phyloP scores from a whole-genome alignment of 2,329 filamentous ascomycete species.

The Raffaelea ambrosiae region DNA sequence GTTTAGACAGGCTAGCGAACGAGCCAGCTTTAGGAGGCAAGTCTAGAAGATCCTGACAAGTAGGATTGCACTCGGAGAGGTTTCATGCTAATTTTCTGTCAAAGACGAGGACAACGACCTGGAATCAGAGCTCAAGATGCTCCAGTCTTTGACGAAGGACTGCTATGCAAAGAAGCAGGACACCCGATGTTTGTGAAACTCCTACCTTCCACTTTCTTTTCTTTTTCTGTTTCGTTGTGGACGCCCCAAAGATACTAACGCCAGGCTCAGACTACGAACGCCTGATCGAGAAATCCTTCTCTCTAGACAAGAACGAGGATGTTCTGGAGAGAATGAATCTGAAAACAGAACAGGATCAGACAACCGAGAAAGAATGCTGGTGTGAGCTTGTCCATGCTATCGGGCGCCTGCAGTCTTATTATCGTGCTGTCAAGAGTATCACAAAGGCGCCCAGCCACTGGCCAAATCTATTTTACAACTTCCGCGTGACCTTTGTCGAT shows the following conservation, averaged over 20 bases:
- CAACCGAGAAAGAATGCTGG: constrained; percentile 6
- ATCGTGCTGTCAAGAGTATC: constrained; percentile 1
- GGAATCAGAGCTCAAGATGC: too few relatives aligned
- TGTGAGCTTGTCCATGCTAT: constrained; percentile 9
- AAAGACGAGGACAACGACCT: too few relatives aligned
- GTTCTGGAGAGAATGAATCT: neutral
- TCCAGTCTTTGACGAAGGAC: too few relatives aligned
- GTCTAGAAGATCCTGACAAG: too few relatives aligned
- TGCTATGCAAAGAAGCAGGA: too few relatives aligned
- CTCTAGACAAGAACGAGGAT: neutral
- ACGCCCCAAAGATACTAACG: neutral
- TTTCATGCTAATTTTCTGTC: too few relatives aligned
- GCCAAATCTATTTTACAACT: constrained; percentile 11
- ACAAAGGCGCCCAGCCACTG: constrained; percentile 3
- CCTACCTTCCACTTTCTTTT: neutral
- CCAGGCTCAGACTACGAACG: neutral
- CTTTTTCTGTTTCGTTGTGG: neutral
- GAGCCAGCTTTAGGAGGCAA: too few relatives aligned
- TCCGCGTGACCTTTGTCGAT: constrained; percentile 3
- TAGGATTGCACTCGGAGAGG: too few relatives aligned
- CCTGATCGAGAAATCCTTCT: neutral
- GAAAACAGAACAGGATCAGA: neutral
- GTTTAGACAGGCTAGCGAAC: too few relatives aligned
- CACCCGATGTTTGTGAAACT: too few relatives aligned
- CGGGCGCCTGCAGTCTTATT: constrained; percentile 11